These are phyloP conservation scores for Phylloporus arenicola DNA, from an alignment of 768 basidiomycete species.

Conservation along the genomic window DNA sequence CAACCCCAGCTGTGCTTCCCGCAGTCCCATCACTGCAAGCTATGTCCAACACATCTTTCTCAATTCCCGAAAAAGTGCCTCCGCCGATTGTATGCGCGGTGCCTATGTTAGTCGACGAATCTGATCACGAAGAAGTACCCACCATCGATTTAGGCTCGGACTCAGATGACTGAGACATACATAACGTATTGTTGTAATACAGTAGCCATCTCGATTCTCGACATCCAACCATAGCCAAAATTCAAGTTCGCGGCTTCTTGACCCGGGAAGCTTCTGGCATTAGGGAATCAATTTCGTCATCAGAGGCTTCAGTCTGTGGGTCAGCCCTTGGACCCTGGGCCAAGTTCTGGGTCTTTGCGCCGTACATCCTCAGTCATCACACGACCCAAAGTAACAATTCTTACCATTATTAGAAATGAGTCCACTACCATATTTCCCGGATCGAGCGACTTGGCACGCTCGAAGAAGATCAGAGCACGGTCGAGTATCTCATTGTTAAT, in stretches of 20 bases:
- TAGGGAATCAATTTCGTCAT: constrained; percentile 29
- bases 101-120: constrained; percentile 28
- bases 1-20: not conserved
- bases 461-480: constrained; percentile 54
- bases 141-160: constrained; percentile 75
- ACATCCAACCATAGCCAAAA: not conserved
- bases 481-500: constrained; percentile 41
- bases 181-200: no score
- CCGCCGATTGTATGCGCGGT: not conserved
- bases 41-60: not conserved
- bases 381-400: not conserved
- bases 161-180: constrained; percentile 43
- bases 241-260: constrained; percentile 17
- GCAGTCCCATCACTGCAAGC: not conserved
- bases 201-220: no score
- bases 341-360: constrained; percentile 19
- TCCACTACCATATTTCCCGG: constrained; percentile 49
- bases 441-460: constrained; percentile 57
- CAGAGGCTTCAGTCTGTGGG: constrained; percentile 26
- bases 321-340: constrained; percentile 13
- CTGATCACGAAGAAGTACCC: constrained; percentile 75
- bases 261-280: not conserved
- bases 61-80: constrained; percentile 5
- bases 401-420: constrained; percentile 52
- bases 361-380: not conserved